These are phyloP conservation scores for Phialemonium atrogriseum DNA, from an alignment of 2,329 filamentous ascomycete species.

Conservation along the genomic window DNA sequence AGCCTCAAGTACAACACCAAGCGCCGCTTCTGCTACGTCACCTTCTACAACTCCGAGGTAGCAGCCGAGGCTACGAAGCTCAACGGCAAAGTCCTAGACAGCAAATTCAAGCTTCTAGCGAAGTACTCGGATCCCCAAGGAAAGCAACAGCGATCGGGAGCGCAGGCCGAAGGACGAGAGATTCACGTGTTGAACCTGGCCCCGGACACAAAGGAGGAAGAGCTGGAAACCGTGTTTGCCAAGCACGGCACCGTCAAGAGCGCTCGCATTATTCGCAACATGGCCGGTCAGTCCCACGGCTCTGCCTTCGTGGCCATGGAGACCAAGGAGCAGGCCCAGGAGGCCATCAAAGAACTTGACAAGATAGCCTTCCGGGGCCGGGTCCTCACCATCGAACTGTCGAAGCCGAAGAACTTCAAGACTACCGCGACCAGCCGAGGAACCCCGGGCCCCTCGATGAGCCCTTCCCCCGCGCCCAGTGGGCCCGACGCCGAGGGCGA, in stretches of 20 bases:
- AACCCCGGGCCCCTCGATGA: constrained; percentile 21
- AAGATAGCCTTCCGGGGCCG: constrained; percentile 61
- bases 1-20: constrained; percentile 83
- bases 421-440: constrained; percentile 38
- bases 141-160: constrained; percentile 71
- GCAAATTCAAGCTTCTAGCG: constrained; percentile 59
- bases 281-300: constrained; percentile 63
- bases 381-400: constrained; percentile 58
- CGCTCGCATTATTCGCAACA: constrained; percentile 61
- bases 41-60: constrained; percentile 64
- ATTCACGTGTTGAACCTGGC: constrained; percentile 68
- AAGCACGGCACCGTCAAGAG: constrained; percentile 69
- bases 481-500: constrained; percentile 26
- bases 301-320: constrained; percentile 74
- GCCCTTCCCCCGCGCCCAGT: constrained; percentile 24
- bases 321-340: constrained; percentile 58
- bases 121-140: constrained; percentile 78
- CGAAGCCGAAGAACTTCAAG: constrained; percentile 48
- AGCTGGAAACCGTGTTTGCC: constrained; percentile 62
- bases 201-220: constrained; percentile 51
- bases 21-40: constrained; percentile 90
- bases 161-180: constrained; percentile 81
- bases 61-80: constrained; percentile 66
- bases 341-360: constrained; percentile 60
- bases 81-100: constrained; percentile 61